phyloP scores from a whole-genome alignment of 2,329 filamentous ascomycete genomes.

The Pseudogymnoascus sp. region DNA sequence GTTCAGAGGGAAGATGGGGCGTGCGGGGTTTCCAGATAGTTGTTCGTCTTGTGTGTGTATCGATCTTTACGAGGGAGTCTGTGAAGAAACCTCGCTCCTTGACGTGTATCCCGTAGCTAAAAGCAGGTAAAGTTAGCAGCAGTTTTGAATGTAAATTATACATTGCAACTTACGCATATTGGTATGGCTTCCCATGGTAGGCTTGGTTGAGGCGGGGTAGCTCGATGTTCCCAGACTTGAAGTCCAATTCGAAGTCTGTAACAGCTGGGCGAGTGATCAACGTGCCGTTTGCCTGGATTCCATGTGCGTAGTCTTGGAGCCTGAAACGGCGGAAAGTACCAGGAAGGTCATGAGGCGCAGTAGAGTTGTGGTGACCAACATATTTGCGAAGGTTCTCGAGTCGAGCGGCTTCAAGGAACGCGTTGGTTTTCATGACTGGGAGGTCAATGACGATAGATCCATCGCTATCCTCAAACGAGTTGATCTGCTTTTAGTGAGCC shows the following conservation, averaged over 20 bases:
- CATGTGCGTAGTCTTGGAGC: neutral
- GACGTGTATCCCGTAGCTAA: constrained; percentile 38
- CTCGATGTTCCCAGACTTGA: constrained; percentile 45
- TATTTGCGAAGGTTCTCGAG: neutral
- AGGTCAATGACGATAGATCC: neutral
- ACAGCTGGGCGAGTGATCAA: neutral
- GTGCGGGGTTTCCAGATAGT: constrained; percentile 47
- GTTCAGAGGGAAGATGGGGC: constrained; percentile 59
- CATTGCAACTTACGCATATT: constrained; percentile 34
- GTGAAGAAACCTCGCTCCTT: constrained; percentile 47
- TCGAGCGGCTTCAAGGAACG: neutral
- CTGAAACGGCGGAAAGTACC: constrained; percentile 1
- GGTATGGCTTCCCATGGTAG: constrained; percentile 43
- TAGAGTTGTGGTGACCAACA: neutral
- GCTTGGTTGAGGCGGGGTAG: constrained; percentile 56
- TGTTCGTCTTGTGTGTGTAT: constrained; percentile 43
- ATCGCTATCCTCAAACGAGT: neutral
- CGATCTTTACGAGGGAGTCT: constrained; percentile 58
- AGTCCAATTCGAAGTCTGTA: neutral
- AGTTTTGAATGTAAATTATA: neutral
- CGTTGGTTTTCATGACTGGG: neutral
- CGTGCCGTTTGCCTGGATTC: neutral
- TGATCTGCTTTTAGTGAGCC: neutral
- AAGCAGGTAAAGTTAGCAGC: constrained; percentile 18
- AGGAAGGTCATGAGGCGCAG: neutral